phyloP scores from a whole-genome alignment of 2,329 filamentous ascomycete genomes.

The Cladophialophora immunda region DNA sequence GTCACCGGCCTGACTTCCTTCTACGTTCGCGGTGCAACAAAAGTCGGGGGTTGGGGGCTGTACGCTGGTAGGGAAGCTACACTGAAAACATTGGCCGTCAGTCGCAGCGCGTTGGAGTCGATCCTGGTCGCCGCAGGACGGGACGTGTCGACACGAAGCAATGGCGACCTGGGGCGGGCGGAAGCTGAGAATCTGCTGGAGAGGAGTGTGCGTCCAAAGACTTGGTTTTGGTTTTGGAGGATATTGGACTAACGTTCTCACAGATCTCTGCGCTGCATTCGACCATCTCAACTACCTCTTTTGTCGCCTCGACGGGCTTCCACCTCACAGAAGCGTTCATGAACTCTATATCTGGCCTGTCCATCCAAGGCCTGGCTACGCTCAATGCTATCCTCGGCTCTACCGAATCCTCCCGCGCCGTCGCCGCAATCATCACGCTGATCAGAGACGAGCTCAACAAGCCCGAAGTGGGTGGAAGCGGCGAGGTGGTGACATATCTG shows the following conservation, averaged over 20 bases:
- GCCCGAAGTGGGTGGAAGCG: constrained; percentile 44
- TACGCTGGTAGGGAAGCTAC: constrained; percentile 55
- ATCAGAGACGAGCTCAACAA: constrained; percentile 55
- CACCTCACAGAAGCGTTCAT: constrained; percentile 55
- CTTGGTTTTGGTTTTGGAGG: not conserved
- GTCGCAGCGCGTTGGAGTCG: constrained; percentile 55
- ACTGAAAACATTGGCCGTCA: constrained; percentile 55
- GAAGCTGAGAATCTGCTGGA: constrained; percentile 57
- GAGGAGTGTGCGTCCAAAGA: constrained; percentile 50
- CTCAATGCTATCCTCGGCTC: constrained; percentile 58
- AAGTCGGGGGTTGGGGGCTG: constrained; percentile 54
- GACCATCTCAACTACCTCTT: constrained; percentile 56
- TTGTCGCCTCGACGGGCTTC: constrained; percentile 57
- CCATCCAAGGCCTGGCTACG: constrained; percentile 55
- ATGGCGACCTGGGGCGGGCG: constrained; percentile 56
- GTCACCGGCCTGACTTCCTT: constrained; percentile 56
- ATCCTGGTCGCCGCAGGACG: constrained; percentile 54
- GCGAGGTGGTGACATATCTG: constrained; percentile 53
- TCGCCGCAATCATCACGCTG: constrained; percentile 58
- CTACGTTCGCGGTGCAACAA: constrained; percentile 54
- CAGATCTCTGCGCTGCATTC: constrained; percentile 55
- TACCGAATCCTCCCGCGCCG: constrained; percentile 59
- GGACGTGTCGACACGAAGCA: constrained; percentile 54
- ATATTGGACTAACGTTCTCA: constrained; percentile 12
- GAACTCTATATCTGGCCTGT: constrained; percentile 53